phyloP scores from a whole-genome alignment of 2,329 filamentous ascomycete species.

The Nothomitra cinnamomea region DNA sequence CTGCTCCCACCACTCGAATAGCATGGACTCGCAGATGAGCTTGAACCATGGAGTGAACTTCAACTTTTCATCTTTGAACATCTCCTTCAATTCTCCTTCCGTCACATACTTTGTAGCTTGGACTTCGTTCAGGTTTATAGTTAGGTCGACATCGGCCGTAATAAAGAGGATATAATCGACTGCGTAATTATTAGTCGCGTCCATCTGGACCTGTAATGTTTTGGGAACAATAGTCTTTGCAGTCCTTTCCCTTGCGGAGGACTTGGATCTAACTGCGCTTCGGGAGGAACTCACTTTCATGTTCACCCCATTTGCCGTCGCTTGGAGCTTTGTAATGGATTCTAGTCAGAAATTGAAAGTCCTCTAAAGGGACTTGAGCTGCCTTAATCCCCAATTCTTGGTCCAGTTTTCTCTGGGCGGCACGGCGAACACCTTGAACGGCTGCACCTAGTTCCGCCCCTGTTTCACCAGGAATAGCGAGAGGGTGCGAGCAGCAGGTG shows the following conservation, averaged over 20 bases:
- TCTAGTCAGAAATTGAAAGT: slow-evolving; percentile 85
- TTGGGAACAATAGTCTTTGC: background rate
- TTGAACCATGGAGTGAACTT: slow-evolving; percentile 99
- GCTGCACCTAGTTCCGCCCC: slow-evolving; percentile 66
- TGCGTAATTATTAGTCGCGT: slow-evolving; percentile 20
- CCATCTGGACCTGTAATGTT: background rate
- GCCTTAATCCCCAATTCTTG: slow-evolving; percentile 88
- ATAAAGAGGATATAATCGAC: slow-evolving; percentile 99
- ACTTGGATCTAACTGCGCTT: background rate
- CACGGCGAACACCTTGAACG: slow-evolving; percentile 72
- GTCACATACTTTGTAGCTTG: slow-evolving; percentile 72
- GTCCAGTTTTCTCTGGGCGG: slow-evolving; percentile 81
- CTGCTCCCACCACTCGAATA: slow-evolving; percentile 94
- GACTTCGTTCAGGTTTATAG: slow-evolving; percentile 77
- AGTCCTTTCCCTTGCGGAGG: background rate
- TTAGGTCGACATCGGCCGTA: slow-evolving; percentile 73
- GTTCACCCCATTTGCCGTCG: slow-evolving; percentile 96
- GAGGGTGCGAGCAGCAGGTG: slow-evolving; percentile 95
- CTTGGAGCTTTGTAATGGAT: slow-evolving; percentile 98
- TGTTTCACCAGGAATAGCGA: slow-evolving; percentile 82
- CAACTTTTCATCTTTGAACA: slow-evolving; percentile 65
- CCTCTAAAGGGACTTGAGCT: slow-evolving; percentile 73
- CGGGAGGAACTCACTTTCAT: slow-evolving; percentile 57
- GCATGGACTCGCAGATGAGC: slow-evolving; percentile 92
- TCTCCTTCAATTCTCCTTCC: slow-evolving; percentile 61